phyloP scores from a whole-genome alignment of 2,329 filamentous ascomycete genomes.

The Bipolaris zeicola region DNA sequence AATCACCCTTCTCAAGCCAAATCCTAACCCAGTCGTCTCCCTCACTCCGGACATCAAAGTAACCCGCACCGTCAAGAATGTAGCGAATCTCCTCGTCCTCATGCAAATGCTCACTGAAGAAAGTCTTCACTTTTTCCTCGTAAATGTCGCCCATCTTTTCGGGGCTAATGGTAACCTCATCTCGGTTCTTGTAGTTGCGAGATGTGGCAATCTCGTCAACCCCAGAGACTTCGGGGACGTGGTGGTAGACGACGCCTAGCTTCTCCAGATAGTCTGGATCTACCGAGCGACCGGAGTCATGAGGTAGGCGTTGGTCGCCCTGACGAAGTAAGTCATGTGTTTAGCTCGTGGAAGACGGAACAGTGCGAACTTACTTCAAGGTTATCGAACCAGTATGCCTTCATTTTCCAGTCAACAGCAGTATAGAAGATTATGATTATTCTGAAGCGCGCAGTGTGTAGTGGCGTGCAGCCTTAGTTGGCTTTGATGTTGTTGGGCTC shows the following conservation, averaged over 20 bases:
- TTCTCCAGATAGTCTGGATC: constrained; percentile 67
- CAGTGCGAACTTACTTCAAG: constrained; percentile 54
- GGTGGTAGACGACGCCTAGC: constrained; percentile 81
- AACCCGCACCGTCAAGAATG: constrained; percentile 84
- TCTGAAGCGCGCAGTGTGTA: not conserved
- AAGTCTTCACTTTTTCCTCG: constrained; percentile 90
- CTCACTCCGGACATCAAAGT: constrained; percentile 87
- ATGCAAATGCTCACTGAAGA: constrained; percentile 95
- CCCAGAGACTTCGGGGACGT: constrained; percentile 64
- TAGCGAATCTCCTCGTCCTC: constrained; percentile 99
- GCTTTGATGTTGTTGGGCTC: constrained; percentile 8
- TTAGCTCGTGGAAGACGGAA: not conserved
- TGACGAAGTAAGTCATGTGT: constrained; percentile 49
- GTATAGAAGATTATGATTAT: not conserved
- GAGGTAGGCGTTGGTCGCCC: constrained; percentile 91
- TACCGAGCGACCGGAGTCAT: constrained; percentile 80
- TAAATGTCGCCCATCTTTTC: constrained; percentile 83
- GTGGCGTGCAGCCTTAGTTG: not conserved
- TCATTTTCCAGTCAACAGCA: constrained; percentile 56
- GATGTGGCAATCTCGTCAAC: constrained; percentile 76
- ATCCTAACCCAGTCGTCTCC: constrained; percentile 91
- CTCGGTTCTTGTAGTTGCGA: constrained; percentile 90
- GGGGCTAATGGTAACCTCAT: constrained; percentile 89
- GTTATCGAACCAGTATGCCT: constrained; percentile 75
- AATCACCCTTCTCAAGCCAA: constrained; percentile 79